A percentile compares a stretch with the other conserved stretches of the same genome.
These are phyloP conservation scores for Rhizoclosmatium globosum DNA, from an alignment of 192 early-diverging fungal genomes.

Conservation along the genomic window DNA sequence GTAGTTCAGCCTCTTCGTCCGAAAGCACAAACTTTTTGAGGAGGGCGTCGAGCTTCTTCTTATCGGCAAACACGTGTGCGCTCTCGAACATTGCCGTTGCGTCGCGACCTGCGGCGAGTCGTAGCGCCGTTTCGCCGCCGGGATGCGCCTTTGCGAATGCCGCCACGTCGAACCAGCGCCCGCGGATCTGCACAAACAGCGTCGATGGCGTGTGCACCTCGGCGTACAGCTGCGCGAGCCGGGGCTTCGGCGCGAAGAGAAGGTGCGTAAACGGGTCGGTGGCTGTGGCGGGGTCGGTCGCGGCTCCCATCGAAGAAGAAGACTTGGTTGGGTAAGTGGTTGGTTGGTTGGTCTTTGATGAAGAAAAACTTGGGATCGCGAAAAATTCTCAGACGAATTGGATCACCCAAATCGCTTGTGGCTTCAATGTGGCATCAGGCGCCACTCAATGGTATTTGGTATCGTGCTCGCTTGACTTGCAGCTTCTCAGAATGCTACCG, in stretches of 20 bases:
- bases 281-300: too few species aligned
- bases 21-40: neutral
- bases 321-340: neutral
- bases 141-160: neutral
- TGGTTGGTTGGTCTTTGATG: neutral
- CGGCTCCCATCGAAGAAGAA: neutral
- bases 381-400: too few species aligned
- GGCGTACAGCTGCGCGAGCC: neutral
- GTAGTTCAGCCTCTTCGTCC: neutral
- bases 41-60: neutral
- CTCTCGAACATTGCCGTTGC: constrained; percentile 29
- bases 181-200: constrained; percentile 6
- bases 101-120: constrained; percentile 18
- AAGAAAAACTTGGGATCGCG: too few species aligned
- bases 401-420: too few species aligned
- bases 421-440: too few species aligned
- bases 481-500: too few species aligned
- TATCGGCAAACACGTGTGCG: constrained; percentile 30
- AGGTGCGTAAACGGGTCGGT: neutral
- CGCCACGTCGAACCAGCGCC: constrained; percentile 16
- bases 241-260: neutral
- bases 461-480: too few species aligned
- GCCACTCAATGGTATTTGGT: too few species aligned
- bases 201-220: neutral
- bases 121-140: constrained; percentile 14